Conservation (phyloP, 176 grass and related monocot species). For the Bolboschoenus planiculmis region DNA sequence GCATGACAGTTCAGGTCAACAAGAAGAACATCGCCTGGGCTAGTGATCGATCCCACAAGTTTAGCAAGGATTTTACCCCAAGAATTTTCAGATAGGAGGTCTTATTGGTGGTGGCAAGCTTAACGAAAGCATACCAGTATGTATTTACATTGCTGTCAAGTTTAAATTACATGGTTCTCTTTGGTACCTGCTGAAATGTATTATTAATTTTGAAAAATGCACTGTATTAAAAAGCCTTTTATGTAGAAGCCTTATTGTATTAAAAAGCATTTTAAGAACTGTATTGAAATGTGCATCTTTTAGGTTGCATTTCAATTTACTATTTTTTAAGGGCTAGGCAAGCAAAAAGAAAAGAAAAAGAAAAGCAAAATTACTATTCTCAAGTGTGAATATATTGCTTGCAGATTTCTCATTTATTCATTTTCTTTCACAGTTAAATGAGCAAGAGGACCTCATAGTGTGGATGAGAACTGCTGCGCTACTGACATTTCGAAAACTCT, state of each 20-base stretch:
- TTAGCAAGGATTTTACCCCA: constrained; percentile 74
- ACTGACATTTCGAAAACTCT: constrained; percentile 82
- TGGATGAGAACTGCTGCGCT: constrained; percentile 92
- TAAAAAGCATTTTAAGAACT: too few species aligned
- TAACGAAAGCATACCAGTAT: constrained; percentile 77
- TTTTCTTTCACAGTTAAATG: constrained; percentile 49
- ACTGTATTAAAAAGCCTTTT: not conserved
- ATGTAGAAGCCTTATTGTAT: not conserved
- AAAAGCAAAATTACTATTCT: not conserved
- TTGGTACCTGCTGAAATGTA: not conserved
- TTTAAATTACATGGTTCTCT: constrained; percentile 4
- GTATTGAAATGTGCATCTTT: too few species aligned
- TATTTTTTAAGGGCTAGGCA: not conserved
- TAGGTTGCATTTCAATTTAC: too few species aligned
- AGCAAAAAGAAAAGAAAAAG: too few species aligned
- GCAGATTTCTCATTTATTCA: not conserved
- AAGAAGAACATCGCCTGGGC: constrained; percentile 86
- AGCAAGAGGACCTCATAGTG: constrained; percentile 94
- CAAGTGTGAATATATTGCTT: not conserved
- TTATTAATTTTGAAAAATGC: not conserved
- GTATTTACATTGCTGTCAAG: constrained; percentile 18
- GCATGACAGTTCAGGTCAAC: constrained; percentile 41
- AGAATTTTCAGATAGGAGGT: constrained; percentile 67
- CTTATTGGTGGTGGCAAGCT: constrained; percentile 68
- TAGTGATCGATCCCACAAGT: constrained; percentile 62